A percentile compares a stretch with the other conserved stretches of the same genome.
Conservation (phyloP, 129 eudicot genomes). For the Artemisia argyi region DNA sequence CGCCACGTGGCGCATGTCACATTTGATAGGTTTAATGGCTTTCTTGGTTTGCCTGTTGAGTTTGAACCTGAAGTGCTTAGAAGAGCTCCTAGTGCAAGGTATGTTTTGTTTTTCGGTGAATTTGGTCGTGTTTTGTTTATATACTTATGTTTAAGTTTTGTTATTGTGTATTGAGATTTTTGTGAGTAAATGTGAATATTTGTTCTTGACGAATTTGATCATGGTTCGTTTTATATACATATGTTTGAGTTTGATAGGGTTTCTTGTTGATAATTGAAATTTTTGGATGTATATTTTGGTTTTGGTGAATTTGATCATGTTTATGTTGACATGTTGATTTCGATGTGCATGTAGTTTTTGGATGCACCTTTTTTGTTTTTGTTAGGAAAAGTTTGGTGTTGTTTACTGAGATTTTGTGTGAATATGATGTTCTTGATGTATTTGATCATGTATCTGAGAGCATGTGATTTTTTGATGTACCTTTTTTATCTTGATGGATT, state of each 20-base stretch:
- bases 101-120: slow-evolving; percentile 11
- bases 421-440: not conserved
- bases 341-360: not conserved
- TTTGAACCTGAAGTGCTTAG: slow-evolving; percentile 90
- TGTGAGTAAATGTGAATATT: slow-evolving; percentile 3
- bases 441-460: not conserved
- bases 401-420: no score
- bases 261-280: not conserved
- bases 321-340: not conserved
- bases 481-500: not conserved
- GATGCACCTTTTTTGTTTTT: no score
- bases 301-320: not conserved
- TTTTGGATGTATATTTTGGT: not conserved
- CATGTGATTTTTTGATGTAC: no score
- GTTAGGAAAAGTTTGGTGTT: no score
- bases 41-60: slow-evolving; percentile 95
- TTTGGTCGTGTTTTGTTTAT: not conserved
- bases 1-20: slow-evolving; percentile 97
- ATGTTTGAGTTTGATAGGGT: not conserved
- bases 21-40: slow-evolving; percentile 92
- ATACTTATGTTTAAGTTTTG: not conserved
- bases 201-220: not conserved
- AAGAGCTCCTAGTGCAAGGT: slow-evolving; percentile 99
- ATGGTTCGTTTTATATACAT: not conserved
- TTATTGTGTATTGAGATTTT: not conserved